Evolutionary conservation across 306 rosid species (phyloP), one percentile per base, ranked within the genome.

Genomic region (Rosa multiflora): DNA sequence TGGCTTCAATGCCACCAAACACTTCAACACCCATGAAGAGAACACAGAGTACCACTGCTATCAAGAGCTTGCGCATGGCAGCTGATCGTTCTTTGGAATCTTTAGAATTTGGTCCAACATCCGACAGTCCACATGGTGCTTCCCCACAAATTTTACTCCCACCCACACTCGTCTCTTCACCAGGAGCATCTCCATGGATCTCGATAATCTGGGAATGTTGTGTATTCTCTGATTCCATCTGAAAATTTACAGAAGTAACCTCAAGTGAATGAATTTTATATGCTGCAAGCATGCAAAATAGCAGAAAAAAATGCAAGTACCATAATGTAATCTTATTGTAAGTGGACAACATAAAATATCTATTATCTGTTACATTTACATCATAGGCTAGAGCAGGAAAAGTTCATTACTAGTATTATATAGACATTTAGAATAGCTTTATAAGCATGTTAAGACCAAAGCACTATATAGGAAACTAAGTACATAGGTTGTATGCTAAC

Each of bases 1-100:
- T 91, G 77, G 97, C 94, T 84, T 87, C 83, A 88, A 89, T 85
- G 82, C 94, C 97, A 53, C 97, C 97, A n/a, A 70, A 78, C 49
- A 91, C 79, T 83, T 91, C 94, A 82, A 89, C 75, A 8, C 85
- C 67, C 97, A 91, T 89, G 86, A 91, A 91, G 83, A 91, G 26
- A 70, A 87, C 84, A 77, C 97, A 91, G 10, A 89, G 97, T 58
- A 68, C 68, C 82, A 89, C 97, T 59, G 94, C 94, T 0, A 78
- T 85, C 62, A 89, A 67, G 61, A 91, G 97, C 83, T 88, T 91
- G 59, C 94, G 88, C 89, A 89, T 91, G 15, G 91, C 83, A 39
- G 88, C 62, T 81, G 85, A 82, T 67, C 97, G 87, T 74, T 91
- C 97, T 81, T 82, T 77, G 15, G 97, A 86, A 83, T 91, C 94